These are phyloP conservation scores for Verticillium dahliae DNA, from an alignment of 2,329 filamentous ascomycete species.

Conservation along the genomic window DNA sequence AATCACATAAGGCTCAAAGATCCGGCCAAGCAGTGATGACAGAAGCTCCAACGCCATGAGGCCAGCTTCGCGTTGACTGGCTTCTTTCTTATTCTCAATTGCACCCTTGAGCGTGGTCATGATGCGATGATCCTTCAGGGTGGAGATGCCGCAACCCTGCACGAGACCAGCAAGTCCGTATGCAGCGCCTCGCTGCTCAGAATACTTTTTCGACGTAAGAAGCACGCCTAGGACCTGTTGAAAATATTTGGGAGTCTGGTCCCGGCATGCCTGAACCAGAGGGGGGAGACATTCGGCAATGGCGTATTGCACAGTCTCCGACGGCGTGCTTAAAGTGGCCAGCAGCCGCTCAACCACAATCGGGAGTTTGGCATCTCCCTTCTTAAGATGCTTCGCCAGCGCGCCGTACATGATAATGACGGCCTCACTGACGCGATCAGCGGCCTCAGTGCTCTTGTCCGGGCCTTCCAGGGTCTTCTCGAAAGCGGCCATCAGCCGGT, in stretches of 20 bases:
- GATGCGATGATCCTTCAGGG: slow-evolving; percentile 79
- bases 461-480: slow-evolving; percentile 82
- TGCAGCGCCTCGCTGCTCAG: slow-evolving; percentile 84
- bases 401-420: slow-evolving; percentile 97
- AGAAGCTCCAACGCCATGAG: slow-evolving; percentile 88
- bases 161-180: slow-evolving; percentile 92
- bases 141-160: slow-evolving; percentile 75
- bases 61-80: slow-evolving; percentile 80
- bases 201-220: slow-evolving; percentile 84
- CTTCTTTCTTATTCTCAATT: slow-evolving; percentile 91
- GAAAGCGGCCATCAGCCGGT: slow-evolving; percentile 87
- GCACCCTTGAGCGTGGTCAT: slow-evolving; percentile 74
- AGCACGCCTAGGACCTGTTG: slow-evolving; percentile 74
- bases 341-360: slow-evolving; percentile 82
- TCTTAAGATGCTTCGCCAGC: slow-evolving; percentile 76
- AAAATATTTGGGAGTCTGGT: slow-evolving; percentile 75
- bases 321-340: slow-evolving; percentile 84
- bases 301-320: slow-evolving; percentile 93
- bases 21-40: slow-evolving; percentile 74
- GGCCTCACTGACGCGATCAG: slow-evolving; percentile 91
- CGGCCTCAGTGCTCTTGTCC: slow-evolving; percentile 71
- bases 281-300: slow-evolving; percentile 92
- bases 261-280: slow-evolving; percentile 72
- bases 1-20: slow-evolving; percentile 96
- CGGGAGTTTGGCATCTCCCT: slow-evolving; percentile 81